Evolutionary conservation across 1,284 basidiomycete species (phyloP).

Genomic region (Rhodotorula sp.): DNA sequence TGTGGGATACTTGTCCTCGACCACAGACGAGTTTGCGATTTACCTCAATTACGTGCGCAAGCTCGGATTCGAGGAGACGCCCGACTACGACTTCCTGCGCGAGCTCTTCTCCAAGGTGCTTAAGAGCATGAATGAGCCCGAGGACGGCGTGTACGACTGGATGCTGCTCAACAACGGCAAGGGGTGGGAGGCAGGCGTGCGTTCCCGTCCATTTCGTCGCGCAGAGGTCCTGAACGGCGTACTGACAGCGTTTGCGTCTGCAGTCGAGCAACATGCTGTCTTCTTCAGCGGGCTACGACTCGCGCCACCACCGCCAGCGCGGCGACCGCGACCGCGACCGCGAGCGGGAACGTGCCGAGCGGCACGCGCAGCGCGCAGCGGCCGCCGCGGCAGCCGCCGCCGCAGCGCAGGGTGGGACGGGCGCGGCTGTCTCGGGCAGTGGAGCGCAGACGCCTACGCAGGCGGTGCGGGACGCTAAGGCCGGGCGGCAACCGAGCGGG

Average conservation of each 20-base stretch:
- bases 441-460: not conserved
- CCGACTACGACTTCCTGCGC: slow-evolving; percentile 92
- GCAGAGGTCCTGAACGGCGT: too few relatives aligned
- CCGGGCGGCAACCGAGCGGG: slow-evolving; percentile 11
- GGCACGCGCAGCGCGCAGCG: slow-evolving; percentile 52
- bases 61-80: slow-evolving; percentile 93
- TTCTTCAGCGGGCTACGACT: slow-evolving; percentile 47
- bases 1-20: too few relatives aligned
- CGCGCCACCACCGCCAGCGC: slow-evolving; percentile 46
- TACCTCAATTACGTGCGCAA: slow-evolving; percentile 97
- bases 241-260: slow-evolving; percentile 23
- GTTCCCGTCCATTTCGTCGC: slow-evolving; percentile 51
- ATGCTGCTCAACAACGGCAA: slow-evolving; percentile 84
- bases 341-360: slow-evolving; percentile 53
- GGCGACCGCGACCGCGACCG: slow-evolving; percentile 50
- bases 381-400: slow-evolving; percentile 48
- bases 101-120: slow-evolving; percentile 89
- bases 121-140: slow-evolving; percentile 81
- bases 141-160: slow-evolving; percentile 90
- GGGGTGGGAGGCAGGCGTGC: slow-evolving; percentile 81
- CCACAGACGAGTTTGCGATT: slow-evolving; percentile 78
- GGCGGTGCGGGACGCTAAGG: slow-evolving; percentile 9
- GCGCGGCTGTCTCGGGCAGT: not conserved
- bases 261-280: slow-evolving; percentile 46
- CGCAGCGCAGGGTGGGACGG: slow-evolving; percentile 25